Evolutionary conservation across 176 grass and related monocot species (phyloP).

Genomic region (Triticum dicoccoides): DNA sequence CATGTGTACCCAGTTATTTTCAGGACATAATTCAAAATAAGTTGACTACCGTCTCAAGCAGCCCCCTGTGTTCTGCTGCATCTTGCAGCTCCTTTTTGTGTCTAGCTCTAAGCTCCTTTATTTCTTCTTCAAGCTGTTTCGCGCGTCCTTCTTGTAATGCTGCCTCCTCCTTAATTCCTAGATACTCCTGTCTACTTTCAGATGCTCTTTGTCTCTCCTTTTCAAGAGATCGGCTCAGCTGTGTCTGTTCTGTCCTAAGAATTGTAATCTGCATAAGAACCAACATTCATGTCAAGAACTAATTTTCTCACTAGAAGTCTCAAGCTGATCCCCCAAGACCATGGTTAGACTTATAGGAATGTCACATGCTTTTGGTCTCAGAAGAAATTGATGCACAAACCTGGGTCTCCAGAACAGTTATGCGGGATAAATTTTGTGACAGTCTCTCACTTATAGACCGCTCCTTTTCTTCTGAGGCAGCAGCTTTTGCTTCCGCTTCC

Average conservation of each 20-base stretch:
- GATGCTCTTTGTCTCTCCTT: conserved; percentile 99
- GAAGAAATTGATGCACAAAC: conserved; percentile 36
- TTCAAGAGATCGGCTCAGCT: conserved; percentile 93
- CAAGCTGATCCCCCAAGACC: conserved; percentile 7
- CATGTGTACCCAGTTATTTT: neutral
- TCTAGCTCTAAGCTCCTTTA: conserved; percentile 77
- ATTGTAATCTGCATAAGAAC: conserved; percentile 71
- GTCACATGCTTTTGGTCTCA: neutral
- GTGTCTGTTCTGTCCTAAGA: conserved; percentile 99
- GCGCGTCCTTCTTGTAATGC: conserved; percentile 84
- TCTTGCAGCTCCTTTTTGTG: conserved; percentile 92
- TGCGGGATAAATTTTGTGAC: conserved; percentile 78
- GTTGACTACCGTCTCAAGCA: conserved; percentile 80
- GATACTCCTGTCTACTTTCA: conserved; percentile 96
- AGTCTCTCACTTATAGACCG: conserved; percentile 82
- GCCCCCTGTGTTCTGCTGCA: conserved; percentile 63
- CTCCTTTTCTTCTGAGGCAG: conserved; percentile 91
- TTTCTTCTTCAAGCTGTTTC: conserved; percentile 93
- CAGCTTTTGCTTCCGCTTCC: conserved; percentile 99
- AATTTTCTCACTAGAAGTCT: conserved; percentile 1
- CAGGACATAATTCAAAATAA: neutral
- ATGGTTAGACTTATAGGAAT: neutral
- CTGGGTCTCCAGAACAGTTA: conserved; percentile 96
- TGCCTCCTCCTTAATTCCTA: conserved; percentile 83
- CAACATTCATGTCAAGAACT: conserved; percentile 22